Conservation (phyloP, 2,329 filamentous ascomycete genomes). For the Pseudovirgaria hyperparasitica region DNA sequence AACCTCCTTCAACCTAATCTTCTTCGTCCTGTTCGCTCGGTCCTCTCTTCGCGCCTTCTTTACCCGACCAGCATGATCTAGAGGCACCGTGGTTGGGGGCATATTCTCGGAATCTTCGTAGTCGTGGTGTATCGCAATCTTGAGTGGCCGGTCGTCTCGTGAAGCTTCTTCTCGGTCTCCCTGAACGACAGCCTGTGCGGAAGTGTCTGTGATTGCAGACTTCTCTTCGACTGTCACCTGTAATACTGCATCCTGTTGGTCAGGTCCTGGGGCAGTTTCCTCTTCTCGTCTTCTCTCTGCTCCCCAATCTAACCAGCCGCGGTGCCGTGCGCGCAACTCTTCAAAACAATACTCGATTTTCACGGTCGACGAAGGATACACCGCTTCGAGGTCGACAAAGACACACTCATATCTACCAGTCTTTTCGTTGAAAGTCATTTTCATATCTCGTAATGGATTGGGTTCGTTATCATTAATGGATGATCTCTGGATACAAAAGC, state of each 20-base stretch:
- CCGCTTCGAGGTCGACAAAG: slow-evolving; percentile 70
- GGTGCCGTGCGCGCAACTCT: slow-evolving; percentile 67
- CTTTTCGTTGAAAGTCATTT: slow-evolving; percentile 69
- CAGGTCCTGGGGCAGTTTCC: too few species aligned
- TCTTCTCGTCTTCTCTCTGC: slow-evolving; percentile 17
- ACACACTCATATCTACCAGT: slow-evolving; percentile 77
- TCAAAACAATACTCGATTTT: slow-evolving; percentile 79
- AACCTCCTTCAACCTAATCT: slow-evolving; percentile 63
- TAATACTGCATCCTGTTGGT: too few species aligned
- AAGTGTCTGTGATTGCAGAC: neutral
- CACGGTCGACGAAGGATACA: slow-evolving; percentile 64
- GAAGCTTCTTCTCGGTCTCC: neutral
- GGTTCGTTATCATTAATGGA: slow-evolving; percentile 27
- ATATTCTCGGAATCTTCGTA: slow-evolving; percentile 24
- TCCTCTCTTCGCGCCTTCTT: slow-evolving; percentile 36
- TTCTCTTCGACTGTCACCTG: too few species aligned
- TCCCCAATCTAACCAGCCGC: slow-evolving; percentile 53
- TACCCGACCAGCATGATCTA: slow-evolving; percentile 43
- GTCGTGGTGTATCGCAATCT: slow-evolving; percentile 3
- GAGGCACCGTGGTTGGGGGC: slow-evolving; percentile 32
- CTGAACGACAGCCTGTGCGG: neutral
- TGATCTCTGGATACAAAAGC: slow-evolving; percentile 40
- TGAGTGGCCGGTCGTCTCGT: too few species aligned
- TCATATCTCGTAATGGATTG: slow-evolving; percentile 60
- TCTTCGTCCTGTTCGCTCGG: slow-evolving; percentile 36